Evolutionary conservation across 176 grass and related monocot genomes (phyloP).

Genomic region (Urochloa ruziziensis): DNA sequence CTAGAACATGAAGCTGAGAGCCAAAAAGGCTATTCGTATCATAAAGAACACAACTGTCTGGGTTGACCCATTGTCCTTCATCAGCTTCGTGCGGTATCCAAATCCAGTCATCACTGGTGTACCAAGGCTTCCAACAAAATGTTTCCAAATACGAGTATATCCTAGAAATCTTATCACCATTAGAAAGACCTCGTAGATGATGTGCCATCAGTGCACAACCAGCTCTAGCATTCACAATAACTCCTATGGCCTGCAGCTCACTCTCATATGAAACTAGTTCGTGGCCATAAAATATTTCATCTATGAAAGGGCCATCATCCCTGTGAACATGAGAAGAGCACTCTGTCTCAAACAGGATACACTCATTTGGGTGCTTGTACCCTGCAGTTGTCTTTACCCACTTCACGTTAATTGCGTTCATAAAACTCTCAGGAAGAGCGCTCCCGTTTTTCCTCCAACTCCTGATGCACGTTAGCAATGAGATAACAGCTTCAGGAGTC

Average conservation of each 20-base stretch:
- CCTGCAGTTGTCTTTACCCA: conserved; percentile 10
- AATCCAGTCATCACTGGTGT: conserved; percentile 35
- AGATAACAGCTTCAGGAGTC: neutral
- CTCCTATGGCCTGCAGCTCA: neutral
- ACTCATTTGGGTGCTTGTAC: neutral
- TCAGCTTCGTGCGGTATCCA: conserved; percentile 39
- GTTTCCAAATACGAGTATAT: conserved; percentile 43
- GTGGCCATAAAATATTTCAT: neutral
- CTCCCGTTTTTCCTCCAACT: neutral
- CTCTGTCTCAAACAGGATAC: neutral
- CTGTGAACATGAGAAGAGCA: neutral
- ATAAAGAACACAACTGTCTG: conserved; percentile 40
- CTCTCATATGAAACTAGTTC: neutral
- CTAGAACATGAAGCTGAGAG: conserved; percentile 27
- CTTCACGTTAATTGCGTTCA: neutral
- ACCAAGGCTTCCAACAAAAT: conserved; percentile 32
- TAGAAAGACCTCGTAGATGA: neutral
- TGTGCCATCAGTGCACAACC: neutral
- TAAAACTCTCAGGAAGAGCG: neutral
- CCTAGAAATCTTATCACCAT: conserved; percentile 33
- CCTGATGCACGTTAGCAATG: conserved; percentile 10
- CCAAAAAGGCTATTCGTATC: conserved; percentile 9
- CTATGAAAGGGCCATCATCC: conserved; percentile 10
- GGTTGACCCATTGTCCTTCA: conserved; percentile 38
- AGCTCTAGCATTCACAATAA: neutral